Evolutionary conservation across 495 filamentous ascomycete species (phyloP), one percentile per base, ranked within the genome.

Genomic region (Aspergillus saccharolyticus): DNA sequence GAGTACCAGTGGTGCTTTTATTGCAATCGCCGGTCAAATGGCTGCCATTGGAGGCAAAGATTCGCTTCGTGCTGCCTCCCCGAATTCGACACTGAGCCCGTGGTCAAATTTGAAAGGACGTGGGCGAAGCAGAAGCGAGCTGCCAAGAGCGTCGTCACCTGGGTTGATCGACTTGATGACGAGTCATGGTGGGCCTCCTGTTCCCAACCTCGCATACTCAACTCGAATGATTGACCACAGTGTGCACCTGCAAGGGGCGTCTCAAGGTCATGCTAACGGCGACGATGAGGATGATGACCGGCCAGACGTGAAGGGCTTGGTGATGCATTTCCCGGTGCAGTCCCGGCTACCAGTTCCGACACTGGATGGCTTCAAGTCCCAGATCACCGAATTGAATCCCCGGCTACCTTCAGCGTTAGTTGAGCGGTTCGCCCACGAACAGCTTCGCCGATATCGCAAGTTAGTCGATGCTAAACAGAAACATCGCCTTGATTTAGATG

Each of bases 371-470:
- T 96, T 96, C 71, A 84, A 83, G 58, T 74, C 80, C 12, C 89
- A 96, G 68, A 81, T 95, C 18, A 74, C 83, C 58, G 77, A 83
- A 60, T 70, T 91, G 30, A 92, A 92, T 61, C 89, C 91, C 14
- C 75, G 77, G 4, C 68, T 88, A n/a, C 77, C 82, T 49, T 79
- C 74, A 17, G 89, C 82, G 64, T 74, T 97, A 61, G 80, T 93
- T 17, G 87, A 93, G n/a, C 84, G 93, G 45, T 86, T 96, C 61
- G 89, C 87, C 0, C 76, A 87, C 55, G 90, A 96, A 64, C 89
- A 96, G 64, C 73, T 85, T 42, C 78, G 82, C 52, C 83, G 92
- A 42, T 96, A 91, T 68, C 91, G 90, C 71, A 83, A 83, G 44
- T 77, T 97, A 30, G 79, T 94, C 30, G 87, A 85, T 19, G 71